Conservation (phyloP, 1,139 yeast species). For the Kodamaea suecica region DNA sequence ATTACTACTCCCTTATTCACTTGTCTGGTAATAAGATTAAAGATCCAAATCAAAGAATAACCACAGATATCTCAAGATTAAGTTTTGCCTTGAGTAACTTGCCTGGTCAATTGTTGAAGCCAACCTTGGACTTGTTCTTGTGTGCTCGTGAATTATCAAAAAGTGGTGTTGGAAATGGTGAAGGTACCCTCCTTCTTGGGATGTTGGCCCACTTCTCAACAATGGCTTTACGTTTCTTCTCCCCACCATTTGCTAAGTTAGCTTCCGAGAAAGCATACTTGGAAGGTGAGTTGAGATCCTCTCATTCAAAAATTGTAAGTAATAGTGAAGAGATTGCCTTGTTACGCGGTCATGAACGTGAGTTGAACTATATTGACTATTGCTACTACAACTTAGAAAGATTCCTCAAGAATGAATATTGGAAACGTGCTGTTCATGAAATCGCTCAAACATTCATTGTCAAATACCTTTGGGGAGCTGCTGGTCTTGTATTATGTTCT, state of each 20-base stretch:
- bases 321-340: constrained; percentile 87
- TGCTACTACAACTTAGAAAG: constrained; percentile 80
- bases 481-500: constrained; percentile 83
- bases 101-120: constrained; percentile 86
- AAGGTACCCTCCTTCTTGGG: constrained; percentile 81
- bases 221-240: constrained; percentile 63
- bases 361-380: constrained; percentile 72
- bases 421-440: constrained; percentile 72
- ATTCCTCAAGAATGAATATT: constrained; percentile 73
- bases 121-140: constrained; percentile 73
- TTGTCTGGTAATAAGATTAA: constrained; percentile 54
- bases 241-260: constrained; percentile 87
- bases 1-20: constrained; percentile 55
- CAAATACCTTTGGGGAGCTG: constrained; percentile 94
- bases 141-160: constrained; percentile 79
- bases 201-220: constrained; percentile 81
- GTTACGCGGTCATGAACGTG: constrained; percentile 77
- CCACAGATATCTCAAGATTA: constrained; percentile 76
- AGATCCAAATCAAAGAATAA: constrained; percentile 81
- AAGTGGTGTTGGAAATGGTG: constrained; percentile 77
- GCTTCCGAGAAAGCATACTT: constrained; percentile 75
- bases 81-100: constrained; percentile 69
- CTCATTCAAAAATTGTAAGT: constrained; percentile 76
- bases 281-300: constrained; percentile 81
- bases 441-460: constrained; percentile 81